Conservation (phyloP, 345 rosid species). For the Gossypium stocksii region DNA sequence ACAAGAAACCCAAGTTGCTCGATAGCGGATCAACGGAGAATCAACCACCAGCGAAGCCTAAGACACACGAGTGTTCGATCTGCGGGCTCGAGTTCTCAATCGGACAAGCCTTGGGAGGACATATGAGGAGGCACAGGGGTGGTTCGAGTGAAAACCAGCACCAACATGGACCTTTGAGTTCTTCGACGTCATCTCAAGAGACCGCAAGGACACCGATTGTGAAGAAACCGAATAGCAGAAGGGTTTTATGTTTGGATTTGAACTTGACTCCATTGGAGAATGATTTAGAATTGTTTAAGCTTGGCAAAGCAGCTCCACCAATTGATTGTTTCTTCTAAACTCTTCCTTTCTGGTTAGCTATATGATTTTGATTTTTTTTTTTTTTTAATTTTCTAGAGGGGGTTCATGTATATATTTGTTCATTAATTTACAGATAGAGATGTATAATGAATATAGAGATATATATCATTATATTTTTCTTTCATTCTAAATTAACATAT, state of each 20-base stretch:
- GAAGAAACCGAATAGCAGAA: slow-evolving; percentile 44
- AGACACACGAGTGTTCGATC: slow-evolving; percentile 78
- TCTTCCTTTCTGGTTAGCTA: slow-evolving; percentile 1
- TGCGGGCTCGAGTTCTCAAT: slow-evolving; percentile 82
- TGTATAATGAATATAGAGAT: neutral
- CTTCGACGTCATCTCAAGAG: neutral
- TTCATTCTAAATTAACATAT: neutral
- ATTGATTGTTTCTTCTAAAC: slow-evolving; percentile 36
- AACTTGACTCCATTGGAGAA: slow-evolving; percentile 68
- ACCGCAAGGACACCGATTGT: slow-evolving; percentile 20
- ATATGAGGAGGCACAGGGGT: slow-evolving; percentile 61
- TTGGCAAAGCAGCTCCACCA: slow-evolving; percentile 29
- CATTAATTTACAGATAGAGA: slow-evolving; percentile 11
- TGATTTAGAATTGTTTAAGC: slow-evolving; percentile 44
- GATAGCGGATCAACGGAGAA: slow-evolving; percentile 8
- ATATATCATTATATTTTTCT: neutral
- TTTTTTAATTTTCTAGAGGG: neutral
- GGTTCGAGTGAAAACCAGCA: slow-evolving; percentile 16
- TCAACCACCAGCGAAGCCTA: slow-evolving; percentile 35
- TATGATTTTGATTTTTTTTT: neutral
- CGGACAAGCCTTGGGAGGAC: slow-evolving; percentile 69
- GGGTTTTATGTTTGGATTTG: slow-evolving; percentile 54
- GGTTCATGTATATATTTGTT: neutral
- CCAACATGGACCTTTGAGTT: neutral
- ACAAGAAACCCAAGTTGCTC: slow-evolving; percentile 49